Conservation (phyloP, 2,329 filamentous ascomycete genomes). For the Ceratocystiopsis brevicomis region DNA sequence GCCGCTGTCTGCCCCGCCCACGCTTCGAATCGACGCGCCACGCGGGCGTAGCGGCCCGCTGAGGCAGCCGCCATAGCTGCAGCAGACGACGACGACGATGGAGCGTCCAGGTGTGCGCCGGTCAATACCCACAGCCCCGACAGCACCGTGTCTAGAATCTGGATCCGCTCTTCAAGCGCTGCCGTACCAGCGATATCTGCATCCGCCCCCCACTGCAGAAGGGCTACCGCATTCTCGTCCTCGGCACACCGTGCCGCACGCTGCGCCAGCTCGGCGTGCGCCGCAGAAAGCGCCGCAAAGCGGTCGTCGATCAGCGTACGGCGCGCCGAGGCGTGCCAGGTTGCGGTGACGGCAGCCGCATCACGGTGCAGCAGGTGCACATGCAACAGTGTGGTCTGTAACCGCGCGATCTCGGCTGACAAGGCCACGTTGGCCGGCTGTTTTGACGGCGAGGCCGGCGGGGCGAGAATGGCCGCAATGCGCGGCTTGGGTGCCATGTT, state of each 20-base stretch:
- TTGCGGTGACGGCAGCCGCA: slow-evolving; percentile 18
- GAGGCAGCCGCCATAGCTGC: slow-evolving; percentile 7
- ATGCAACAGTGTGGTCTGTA: slow-evolving; percentile 47
- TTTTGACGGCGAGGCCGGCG: slow-evolving; percentile 42
- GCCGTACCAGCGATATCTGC: slow-evolving; percentile 15
- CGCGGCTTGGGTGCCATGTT: slow-evolving; percentile 40
- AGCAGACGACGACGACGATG: background rate
- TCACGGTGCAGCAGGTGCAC: slow-evolving; percentile 44
- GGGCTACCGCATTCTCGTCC: slow-evolving; percentile 29
- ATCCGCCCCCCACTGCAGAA: slow-evolving; percentile 29
- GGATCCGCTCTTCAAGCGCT: slow-evolving; percentile 31
- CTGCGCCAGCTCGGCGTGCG: slow-evolving; percentile 15
- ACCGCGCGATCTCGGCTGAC: slow-evolving; percentile 35
- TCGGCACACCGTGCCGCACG: slow-evolving; percentile 27
- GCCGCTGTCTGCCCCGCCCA: slow-evolving; percentile 33
- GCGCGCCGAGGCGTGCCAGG: slow-evolving; percentile 40
- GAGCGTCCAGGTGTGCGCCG: background rate
- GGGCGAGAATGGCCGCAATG: slow-evolving; percentile 36
- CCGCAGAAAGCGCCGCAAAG: slow-evolving; percentile 22
- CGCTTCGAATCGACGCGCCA: slow-evolving; percentile 37
- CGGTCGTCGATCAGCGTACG: slow-evolving; percentile 22
- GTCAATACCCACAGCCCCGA: slow-evolving; percentile 35
- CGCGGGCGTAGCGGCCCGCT: slow-evolving; percentile 27
- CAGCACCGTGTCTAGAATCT: slow-evolving; percentile 36
- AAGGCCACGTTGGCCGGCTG: slow-evolving; percentile 39